Base-by-base conservation (phyloP, 192 early-diverging fungal species). In the Podila verticillata region DNA sequence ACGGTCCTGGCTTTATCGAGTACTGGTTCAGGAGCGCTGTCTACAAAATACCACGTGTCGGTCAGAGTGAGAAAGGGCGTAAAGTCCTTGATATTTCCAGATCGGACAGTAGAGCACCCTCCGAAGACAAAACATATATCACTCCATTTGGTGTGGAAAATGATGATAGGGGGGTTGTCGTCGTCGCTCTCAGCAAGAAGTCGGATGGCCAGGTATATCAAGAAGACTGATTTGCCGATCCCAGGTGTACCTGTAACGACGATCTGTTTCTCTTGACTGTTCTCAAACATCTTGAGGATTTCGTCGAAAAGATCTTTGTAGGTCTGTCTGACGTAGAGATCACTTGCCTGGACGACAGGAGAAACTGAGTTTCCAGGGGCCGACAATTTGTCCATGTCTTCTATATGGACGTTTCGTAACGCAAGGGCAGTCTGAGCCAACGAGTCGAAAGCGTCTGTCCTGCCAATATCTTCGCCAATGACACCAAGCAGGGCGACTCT, bases 221-320 rank as follows among this genome's bases (percentile, higher is more conserved):
- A 56, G 56, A 83, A 83, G 48, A 51, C 68, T 31, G 74, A 83
- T 51, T 78, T 83, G 34, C 82, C 70, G 29, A 73, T 72, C 29
- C 74, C 74, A 17, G 82, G 58, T 65, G 74, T 83, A 35, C 82
- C 70, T 34, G 70, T 78, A 30, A 83, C 57, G 4, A 77, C 31
- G 29, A 83, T 32, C 1, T 44, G 66, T n/a, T 82, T 67, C 24
- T n/a, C n/a, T n/a, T 51, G 1, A 49, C n/a, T 9, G 6, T 31
- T 47, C 13, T 72, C 39, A 22, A 72, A 65, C 17, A 0, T 29
- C 15, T 49, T 2, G 29, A 67, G n/a, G 29, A 83, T 48, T 19
- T 35, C 28, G 69, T 54, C 34, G 7, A 73, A 59, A 68, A 83
- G 63, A 26, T 77, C 66, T 30, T 51, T 48, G 61, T 77, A 83